Evolutionary conservation across 768 basidiomycete genomes (phyloP), one percentile per base, ranked within the genome.

Genomic region (Lactarius deliciosus): DNA sequence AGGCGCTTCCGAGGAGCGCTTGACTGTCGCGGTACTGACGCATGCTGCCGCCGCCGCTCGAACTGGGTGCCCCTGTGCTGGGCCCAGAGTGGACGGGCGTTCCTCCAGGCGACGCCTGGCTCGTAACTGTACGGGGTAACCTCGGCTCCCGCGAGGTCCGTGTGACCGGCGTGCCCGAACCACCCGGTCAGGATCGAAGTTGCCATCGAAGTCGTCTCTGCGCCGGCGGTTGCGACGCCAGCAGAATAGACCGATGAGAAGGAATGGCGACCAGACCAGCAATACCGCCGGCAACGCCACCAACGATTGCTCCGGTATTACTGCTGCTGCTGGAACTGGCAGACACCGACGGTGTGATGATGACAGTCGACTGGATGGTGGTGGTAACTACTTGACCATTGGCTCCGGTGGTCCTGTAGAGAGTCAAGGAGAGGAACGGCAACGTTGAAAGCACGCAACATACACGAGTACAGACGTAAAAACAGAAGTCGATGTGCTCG

Each of bases 131-230:
- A 71, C 54, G 64, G 68, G 3, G 68, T 69, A 11, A 64, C 69
- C 53, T 70, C 70, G 8, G 66, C 64, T 5, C 64, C 67, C 1
- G 60, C 65, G 13, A 72, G 66, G 54, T 72, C 71, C 11, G 63
- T 50, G 70, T 72, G 20, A 38, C 58, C 74, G n/a, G 18, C 41
- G 38, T 75, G 76, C 13, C 71, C 72, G 2, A 76, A 76, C 68
- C 50, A 82, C 77, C 6, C 77, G 78, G 65, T 82, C 82, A 0
- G 81, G 82, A 45, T 82, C 81, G 65, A 82, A 82, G 75, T 82
- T 76, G 60, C 82, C 81, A 63, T 83, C 81, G 56, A 83, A 83
- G 32, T 83, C 81, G 64, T 81, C 77, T 5, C n/a, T 22, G 40
- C 72, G 68, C n/a, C 56, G 61, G 54, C 64, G 67, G 38, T 75